Percentiles rank a stretch among this genome's conserved stretches.
Conservation (phyloP, 1,284 basidiomycete genomes). For the Apiotrichum mycotoxinovorans region DNA sequence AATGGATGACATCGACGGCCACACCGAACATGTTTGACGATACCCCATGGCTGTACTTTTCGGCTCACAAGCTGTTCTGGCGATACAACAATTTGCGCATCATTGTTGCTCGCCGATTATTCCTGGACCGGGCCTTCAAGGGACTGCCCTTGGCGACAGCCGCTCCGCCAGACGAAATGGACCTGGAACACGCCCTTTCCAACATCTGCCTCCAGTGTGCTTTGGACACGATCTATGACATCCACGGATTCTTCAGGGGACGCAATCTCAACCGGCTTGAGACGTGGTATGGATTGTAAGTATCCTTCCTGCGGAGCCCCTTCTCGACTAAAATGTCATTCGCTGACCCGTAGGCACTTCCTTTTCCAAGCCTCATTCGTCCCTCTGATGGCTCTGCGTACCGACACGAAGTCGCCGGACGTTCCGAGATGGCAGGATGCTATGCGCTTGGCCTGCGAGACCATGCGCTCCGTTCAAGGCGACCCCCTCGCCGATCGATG, state of each 20-base stretch:
- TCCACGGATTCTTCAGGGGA: slow-evolving; percentile 20
- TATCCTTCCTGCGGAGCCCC: too few species aligned
- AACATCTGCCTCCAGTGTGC: slow-evolving; percentile 18
- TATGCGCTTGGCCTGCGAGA: slow-evolving; percentile 16
- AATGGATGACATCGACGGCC: slow-evolving; percentile 14
- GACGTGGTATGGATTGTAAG: slow-evolving; percentile 29
- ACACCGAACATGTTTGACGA: slow-evolving; percentile 10
- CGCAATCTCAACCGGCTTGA: slow-evolving; percentile 17
- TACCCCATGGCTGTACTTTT: slow-evolving; percentile 24
- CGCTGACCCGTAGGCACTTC: slow-evolving; percentile 21
- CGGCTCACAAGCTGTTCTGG: slow-evolving; percentile 28
- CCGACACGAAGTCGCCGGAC: slow-evolving; percentile 14
- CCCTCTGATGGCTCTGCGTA: slow-evolving; percentile 25
- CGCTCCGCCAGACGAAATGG: background rate
- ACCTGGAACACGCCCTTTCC: slow-evolving; percentile 14
- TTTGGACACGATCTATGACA: slow-evolving; percentile 22
- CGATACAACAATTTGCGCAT: slow-evolving; percentile 27
- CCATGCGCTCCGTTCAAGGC: slow-evolving; percentile 8
- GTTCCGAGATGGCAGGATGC: slow-evolving; percentile 12
- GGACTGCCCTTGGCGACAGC: slow-evolving; percentile 7
- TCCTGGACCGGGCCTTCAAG: slow-evolving; percentile 24
- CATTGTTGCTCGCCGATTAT: slow-evolving; percentile 22
- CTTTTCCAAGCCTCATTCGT: slow-evolving; percentile 29
- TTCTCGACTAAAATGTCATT: too few species aligned
- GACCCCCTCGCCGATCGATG: slow-evolving; percentile 24